Base-by-base conservation (phyloP, 345 rosid genomes). In the Pistacia atlantica region DNA sequence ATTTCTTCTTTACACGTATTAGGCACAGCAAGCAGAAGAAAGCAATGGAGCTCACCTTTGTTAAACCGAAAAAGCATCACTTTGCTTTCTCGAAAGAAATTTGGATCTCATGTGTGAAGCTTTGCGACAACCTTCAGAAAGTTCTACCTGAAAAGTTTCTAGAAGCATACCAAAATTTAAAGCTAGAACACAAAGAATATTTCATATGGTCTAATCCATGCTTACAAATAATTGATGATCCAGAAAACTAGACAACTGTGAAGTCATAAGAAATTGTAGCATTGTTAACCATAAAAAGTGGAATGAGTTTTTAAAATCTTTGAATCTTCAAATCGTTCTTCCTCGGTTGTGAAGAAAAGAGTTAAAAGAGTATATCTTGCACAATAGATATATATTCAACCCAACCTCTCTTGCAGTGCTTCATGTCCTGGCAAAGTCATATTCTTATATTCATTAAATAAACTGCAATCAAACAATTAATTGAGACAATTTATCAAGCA, bases 341-440 rank as follows among this genome's bases (percentile, higher is more conserved):
- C 62, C 31, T 58, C 62, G 22, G 12, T 20, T 12, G 8, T 57
- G 2, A 58, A 58, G 9, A 18, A 9, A 25, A 58, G 25, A 31
- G 62, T 31, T 20, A 12, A 58, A 58, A 58, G 62, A 58, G 33
- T 45, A 71, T 31, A 28, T 52, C 35, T 35, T 35, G 16, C 73
- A 67, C 33, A 31, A 31, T 31, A 31, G 33, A 31, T 31, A 31
- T 31, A 0, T 31, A 25, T 25, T 31, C 33, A 31, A 31, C 33
- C 33, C 25, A 45, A 93, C 98, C 97, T 83, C 92, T 1, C 79
- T 79, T 8, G 95, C 92, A 55, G 52, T 79, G 86, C 83, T 90
- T 80, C 98, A 98, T 0, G 98, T 95, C 81, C 86, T 90, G 14
- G 98, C 94, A 87, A 88, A 95, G 81, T 90, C 94, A 2, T 80